Base-by-base conservation (phyloP, 441 rosid species). In the Euphorbia celastroides region DNA sequence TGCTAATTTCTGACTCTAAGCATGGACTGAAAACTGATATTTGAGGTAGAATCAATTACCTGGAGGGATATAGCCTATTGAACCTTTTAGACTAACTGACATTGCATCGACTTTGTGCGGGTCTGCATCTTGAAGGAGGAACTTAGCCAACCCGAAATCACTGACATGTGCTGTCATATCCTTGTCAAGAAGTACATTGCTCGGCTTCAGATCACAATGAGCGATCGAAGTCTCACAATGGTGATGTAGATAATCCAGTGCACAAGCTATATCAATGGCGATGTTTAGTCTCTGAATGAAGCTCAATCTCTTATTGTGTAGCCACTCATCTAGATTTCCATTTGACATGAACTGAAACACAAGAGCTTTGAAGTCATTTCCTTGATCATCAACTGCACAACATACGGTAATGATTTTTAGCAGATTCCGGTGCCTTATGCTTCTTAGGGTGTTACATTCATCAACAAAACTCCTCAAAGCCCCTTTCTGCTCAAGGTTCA, bases 231-330 rank as follows among this genome's bases (percentile, higher is more conserved):
- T 78, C 23, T 65, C 72, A n/a, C 72, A 78, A 26, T 61, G 27
- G 62, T 75, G 67, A 60, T 80, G 86, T 27, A 82, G 89, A 74
- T 82, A 82, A 20, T 82, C 77, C 76, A 84, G 64, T 28, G 89
- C 89, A 8, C 72, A 75, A 59, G 81, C 84, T 28, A 81, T 69
- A 28, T 79, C 81, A 22, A 75, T 72, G 22, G 78, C 81, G 26
- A 83, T 78, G 19, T 71, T 74, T 14, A 80, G 51, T 70, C 79
- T 66, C 68, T 69, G 76, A n/a, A 58, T 30, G 22, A 83, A 23
- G 30, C 68, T 77, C 77, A 73, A 57, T 44, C 44, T 73, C 13
- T 55, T 46, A 12, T 69, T 63, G 59, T 79, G 83, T 41, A 79
- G 42, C 84, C 77, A 66, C 56, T 31, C 30, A 14, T 77, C 81